These are phyloP conservation scores for Vaccinium corymbosum DNA, from an alignment of 148 eudicot species.

Conservation along the genomic window DNA sequence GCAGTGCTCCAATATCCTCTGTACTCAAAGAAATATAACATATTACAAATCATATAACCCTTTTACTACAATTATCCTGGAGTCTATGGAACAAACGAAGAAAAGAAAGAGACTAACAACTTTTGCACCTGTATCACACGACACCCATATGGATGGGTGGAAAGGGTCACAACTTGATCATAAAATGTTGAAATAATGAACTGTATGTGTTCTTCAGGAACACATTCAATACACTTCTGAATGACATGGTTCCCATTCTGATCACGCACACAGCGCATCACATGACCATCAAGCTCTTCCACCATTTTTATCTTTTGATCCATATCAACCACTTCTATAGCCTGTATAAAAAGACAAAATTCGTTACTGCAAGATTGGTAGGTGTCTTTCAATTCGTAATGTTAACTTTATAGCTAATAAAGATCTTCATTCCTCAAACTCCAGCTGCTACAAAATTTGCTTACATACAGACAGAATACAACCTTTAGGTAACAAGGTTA, in stretches of 20 bases:
- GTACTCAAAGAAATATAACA: constrained; percentile 19
- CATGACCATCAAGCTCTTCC: constrained; percentile 83
- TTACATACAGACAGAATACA: background rate
- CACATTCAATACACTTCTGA: constrained; percentile 98
- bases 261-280: constrained; percentile 99
- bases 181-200: constrained; percentile 81
- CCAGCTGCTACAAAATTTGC: background rate
- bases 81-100: background rate
- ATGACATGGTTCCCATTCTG: constrained; percentile 99
- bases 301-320: constrained; percentile 98
- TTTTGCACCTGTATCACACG: constrained; percentile 87
- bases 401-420: background rate
- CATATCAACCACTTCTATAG: constrained; percentile 96
- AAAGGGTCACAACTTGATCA: constrained; percentile 92
- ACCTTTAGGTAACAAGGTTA: background rate
- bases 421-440: background rate
- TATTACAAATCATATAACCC: background rate
- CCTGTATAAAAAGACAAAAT: constrained; percentile 39
- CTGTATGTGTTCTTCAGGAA: constrained; percentile 88
- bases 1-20: constrained; percentile 97
- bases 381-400: background rate
- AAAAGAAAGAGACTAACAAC: background rate
- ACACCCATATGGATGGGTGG: constrained; percentile 99
- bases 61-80: background rate
- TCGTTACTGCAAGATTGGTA: background rate